Percentiles rank a stretch among this genome's conserved stretches.
These are phyloP conservation scores for Lachnellula occidentalis DNA, from an alignment of 2,329 filamentous ascomycete species.

Conservation along the genomic window DNA sequence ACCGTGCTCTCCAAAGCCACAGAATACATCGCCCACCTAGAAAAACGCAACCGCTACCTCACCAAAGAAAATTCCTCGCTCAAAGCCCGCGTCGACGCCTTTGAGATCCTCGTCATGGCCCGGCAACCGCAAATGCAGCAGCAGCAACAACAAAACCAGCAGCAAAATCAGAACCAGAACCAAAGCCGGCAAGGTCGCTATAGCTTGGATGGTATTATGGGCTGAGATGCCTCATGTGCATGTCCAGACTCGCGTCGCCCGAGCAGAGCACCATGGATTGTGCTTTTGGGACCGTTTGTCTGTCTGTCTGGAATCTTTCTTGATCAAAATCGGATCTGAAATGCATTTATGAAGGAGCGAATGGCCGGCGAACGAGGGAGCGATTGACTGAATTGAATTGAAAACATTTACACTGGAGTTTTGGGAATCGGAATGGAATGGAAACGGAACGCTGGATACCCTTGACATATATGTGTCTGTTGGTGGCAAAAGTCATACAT, in stretches of 20 bases:
- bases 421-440: neutral
- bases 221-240: too few relatives aligned
- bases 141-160: too few relatives aligned
- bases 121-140: conserved; percentile 4
- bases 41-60: conserved; percentile 79
- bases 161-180: too few relatives aligned
- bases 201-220: conserved; percentile 1
- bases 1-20: conserved; percentile 82
- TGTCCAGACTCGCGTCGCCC: too few relatives aligned
- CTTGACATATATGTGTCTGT: neutral
- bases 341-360: too few relatives aligned
- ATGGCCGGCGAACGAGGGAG: too few relatives aligned
- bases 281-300: too few relatives aligned
- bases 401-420: neutral
- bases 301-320: too few relatives aligned
- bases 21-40: conserved; percentile 89
- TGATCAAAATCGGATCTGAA: too few relatives aligned
- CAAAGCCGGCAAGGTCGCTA: neutral
- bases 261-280: too few relatives aligned
- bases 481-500: conserved; percentile 1
- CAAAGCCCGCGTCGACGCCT: conserved; percentile 71
- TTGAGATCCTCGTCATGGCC: conserved; percentile 72
- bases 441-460: conserved; percentile 3
- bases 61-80: conserved; percentile 74
- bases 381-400: too few relatives aligned